Conservation (phyloP, 805 yeast species). For the Saturnispora quitensis region DNA sequence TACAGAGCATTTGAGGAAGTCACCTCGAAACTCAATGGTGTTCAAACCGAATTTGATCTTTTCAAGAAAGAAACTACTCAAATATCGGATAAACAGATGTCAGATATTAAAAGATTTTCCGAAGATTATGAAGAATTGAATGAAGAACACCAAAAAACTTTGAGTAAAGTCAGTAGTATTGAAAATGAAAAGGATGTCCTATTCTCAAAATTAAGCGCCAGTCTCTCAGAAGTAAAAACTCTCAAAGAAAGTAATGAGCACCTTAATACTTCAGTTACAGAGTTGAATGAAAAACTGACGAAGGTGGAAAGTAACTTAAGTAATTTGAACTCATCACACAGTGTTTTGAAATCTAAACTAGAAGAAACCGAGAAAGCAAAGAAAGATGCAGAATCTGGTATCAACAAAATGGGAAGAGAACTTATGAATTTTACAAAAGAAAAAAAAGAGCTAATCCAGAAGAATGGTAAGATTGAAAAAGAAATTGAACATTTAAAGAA, state of each 20-base stretch:
- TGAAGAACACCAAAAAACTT: slow-evolving; percentile 15
- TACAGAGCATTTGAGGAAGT: slow-evolving; percentile 48
- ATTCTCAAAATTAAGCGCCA: slow-evolving; percentile 15
- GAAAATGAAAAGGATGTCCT: slow-evolving; percentile 23
- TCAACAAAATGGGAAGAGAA: slow-evolving; percentile 85
- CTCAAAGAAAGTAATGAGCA: slow-evolving; percentile 18
- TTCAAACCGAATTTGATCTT: slow-evolving; percentile 13
- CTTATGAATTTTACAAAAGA: slow-evolving; percentile 55
- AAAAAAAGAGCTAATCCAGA: slow-evolving; percentile 41
- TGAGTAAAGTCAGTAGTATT: slow-evolving; percentile 27
- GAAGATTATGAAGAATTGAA: slow-evolving; percentile 29
- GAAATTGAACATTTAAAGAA: slow-evolving; percentile 27
- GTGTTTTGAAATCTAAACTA: slow-evolving; percentile 26
- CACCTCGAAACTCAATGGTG: slow-evolving; percentile 26
- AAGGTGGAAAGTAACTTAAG: slow-evolving; percentile 17
- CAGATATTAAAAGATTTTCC: slow-evolving; percentile 18
- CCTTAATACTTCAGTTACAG: slow-evolving; percentile 28
- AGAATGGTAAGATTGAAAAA: slow-evolving; percentile 34
- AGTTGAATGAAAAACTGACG: slow-evolving; percentile 14
- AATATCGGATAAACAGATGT: slow-evolving; percentile 13
- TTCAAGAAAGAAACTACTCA: slow-evolving; percentile 16
- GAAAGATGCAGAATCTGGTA: slow-evolving; percentile 65
- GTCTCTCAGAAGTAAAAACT: slow-evolving; percentile 21
- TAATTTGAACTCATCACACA: slow-evolving; percentile 15
- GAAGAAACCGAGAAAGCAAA: slow-evolving; percentile 28